These are phyloP conservation scores for Xerophyta viscosa DNA, from an alignment of 106 monocot genomes.

Conservation along the genomic window DNA sequence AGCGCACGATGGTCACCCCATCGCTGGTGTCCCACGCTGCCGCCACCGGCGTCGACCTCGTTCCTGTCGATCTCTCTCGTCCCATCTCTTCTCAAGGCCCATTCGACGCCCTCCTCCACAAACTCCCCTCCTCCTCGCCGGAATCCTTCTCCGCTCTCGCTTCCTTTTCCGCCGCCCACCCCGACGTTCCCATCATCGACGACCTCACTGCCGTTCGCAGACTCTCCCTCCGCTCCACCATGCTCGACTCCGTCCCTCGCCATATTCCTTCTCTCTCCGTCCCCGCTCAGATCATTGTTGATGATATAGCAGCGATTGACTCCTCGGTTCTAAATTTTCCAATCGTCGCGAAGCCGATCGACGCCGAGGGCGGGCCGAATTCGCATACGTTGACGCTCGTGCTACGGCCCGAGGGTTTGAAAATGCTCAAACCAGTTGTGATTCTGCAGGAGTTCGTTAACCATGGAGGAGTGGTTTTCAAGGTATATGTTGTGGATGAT, in stretches of 20 bases:
- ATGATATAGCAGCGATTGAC: constrained; percentile 17
- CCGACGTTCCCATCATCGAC: constrained; percentile 37
- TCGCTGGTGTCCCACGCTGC: constrained; percentile 35
- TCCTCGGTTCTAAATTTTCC: constrained; percentile 27
- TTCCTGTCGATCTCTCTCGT: constrained; percentile 37
- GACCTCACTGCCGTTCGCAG: constrained; percentile 23
- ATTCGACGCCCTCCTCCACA: constrained; percentile 50
- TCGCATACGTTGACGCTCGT: constrained; percentile 60
- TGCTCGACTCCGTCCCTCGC: constrained; percentile 41
- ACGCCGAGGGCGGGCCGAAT: constrained; percentile 40
- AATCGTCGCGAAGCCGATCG: constrained; percentile 50
- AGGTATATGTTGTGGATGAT: constrained; percentile 63
- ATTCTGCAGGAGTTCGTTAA: constrained; percentile 70
- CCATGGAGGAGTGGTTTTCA: constrained; percentile 58
- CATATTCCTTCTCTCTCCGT: constrained; percentile 11
- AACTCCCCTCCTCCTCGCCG: constrained; percentile 30
- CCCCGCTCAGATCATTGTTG: constrained; percentile 33
- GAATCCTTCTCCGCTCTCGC: constrained; percentile 28
- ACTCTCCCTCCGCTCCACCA: constrained; percentile 41
- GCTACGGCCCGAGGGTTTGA: constrained; percentile 21
- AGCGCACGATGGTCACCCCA: constrained; percentile 30
- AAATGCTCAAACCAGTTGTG: constrained; percentile 33
- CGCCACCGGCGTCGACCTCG: constrained; percentile 34
- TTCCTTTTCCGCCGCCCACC: constrained; percentile 17
- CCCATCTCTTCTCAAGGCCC: constrained; percentile 32